Evolutionary conservation across 2,329 filamentous ascomycete species (phyloP).

Genomic region (Elsinoe ampelina): DNA sequence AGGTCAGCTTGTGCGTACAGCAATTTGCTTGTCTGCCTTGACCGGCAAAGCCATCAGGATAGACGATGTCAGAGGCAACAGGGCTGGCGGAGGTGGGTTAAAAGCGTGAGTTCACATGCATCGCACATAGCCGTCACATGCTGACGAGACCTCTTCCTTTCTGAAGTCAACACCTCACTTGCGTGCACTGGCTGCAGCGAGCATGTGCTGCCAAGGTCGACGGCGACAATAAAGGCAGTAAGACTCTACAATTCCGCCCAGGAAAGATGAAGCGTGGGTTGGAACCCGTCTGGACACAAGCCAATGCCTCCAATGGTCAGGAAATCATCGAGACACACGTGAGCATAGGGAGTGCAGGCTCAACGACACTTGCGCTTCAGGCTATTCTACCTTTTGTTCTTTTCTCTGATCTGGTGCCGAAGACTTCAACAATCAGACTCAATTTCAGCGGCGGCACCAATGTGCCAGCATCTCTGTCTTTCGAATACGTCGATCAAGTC

Average conservation of each 20-base stretch:
- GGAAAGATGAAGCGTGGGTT: slow-evolving; percentile 2
- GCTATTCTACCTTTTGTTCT: slow-evolving; percentile 51
- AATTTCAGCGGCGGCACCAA: slow-evolving; percentile 50
- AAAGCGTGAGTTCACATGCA: slow-evolving; percentile 28
- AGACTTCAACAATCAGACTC: not conserved
- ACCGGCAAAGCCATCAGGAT: slow-evolving; percentile 43
- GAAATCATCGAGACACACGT: slow-evolving; percentile 30
- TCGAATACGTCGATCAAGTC: slow-evolving; percentile 48
- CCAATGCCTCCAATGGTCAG: not conserved
- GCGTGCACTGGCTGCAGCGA: slow-evolving; percentile 43
- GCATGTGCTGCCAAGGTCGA: slow-evolving; percentile 38
- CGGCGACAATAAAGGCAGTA: slow-evolving; percentile 36
- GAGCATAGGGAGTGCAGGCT: slow-evolving; percentile 41
- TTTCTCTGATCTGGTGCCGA: slow-evolving; percentile 24
- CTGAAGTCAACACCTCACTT: slow-evolving; percentile 44
- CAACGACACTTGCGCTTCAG: slow-evolving; percentile 48
- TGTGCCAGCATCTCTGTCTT: slow-evolving; percentile 44
- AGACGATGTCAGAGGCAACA: slow-evolving; percentile 45
- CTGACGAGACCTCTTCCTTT: not conserved
- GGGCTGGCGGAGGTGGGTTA: slow-evolving; percentile 43
- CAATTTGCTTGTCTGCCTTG: slow-evolving; percentile 46
- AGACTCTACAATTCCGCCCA: slow-evolving; percentile 33
- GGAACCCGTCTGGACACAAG: not conserved
- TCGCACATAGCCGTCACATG: not conserved
- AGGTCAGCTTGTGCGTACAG: slow-evolving; percentile 51